A percentile compares a stretch with the other conserved stretches of the same genome.
These are phyloP conservation scores for Saxophila tyrrhenica DNA, from an alignment of 495 filamentous ascomycete genomes.

Conservation along the genomic window DNA sequence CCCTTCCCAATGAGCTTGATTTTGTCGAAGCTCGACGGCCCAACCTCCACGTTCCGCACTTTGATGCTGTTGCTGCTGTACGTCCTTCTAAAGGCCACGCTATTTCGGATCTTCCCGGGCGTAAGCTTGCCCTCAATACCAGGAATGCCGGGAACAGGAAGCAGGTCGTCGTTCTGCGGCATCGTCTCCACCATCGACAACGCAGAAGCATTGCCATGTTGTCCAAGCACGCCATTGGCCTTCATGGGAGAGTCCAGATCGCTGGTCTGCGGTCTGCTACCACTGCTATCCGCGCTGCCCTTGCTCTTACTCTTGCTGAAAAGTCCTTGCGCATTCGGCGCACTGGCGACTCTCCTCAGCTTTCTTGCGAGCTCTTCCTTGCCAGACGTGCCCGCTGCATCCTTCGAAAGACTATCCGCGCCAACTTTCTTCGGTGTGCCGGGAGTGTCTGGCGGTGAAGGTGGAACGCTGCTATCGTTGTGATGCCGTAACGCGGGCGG, in stretches of 20 bases:
- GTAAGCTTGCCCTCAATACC: slow-evolving; percentile 35
- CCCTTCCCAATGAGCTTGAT: slow-evolving; percentile 98
- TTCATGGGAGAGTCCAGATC: slow-evolving; percentile 65
- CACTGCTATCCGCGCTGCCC: slow-evolving; percentile 44
- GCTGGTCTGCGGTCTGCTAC: slow-evolving; percentile 61
- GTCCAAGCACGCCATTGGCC: slow-evolving; percentile 11
- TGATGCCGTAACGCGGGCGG: slow-evolving; percentile 86
- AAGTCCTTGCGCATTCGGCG: slow-evolving; percentile 90
- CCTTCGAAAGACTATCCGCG: slow-evolving; percentile 50
- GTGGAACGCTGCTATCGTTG: slow-evolving; percentile 88
- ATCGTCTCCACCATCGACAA: slow-evolving; percentile 44
- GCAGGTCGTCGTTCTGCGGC: slow-evolving; percentile 27
- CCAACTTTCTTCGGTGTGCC: slow-evolving; percentile 48
- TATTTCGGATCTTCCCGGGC: slow-evolving; percentile 43
- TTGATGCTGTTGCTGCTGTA: slow-evolving; percentile 99
- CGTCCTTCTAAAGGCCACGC: slow-evolving; percentile 74
- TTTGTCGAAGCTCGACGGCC: slow-evolving; percentile 94
- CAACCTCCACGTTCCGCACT: slow-evolving; percentile 91
- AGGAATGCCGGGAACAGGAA: slow-evolving; percentile 36
- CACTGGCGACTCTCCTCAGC: slow-evolving; percentile 83
- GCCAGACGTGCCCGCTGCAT: slow-evolving; percentile 75
- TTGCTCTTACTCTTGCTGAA: slow-evolving; percentile 37
- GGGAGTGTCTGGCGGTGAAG: slow-evolving; percentile 90
- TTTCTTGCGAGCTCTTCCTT: slow-evolving; percentile 89
- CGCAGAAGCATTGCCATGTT: slow-evolving; percentile 43